Evolutionary conservation across 306 rosid species (phyloP).

Genomic region (Dryas octopetala): DNA sequence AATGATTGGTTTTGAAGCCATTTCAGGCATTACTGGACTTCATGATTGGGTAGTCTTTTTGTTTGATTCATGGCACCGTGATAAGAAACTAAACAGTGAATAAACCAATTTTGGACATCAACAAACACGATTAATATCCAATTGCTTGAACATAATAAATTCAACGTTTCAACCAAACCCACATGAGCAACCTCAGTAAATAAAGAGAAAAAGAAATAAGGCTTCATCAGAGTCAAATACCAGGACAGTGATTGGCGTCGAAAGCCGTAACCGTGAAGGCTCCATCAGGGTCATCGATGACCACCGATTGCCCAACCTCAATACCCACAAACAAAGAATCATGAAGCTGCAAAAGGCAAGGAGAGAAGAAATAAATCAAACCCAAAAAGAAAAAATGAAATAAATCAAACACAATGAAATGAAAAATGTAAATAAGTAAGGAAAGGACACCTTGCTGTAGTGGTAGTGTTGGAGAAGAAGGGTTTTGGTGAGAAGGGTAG

Average conservation of each 20-base stretch:
- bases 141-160: too few relatives aligned
- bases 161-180: too few relatives aligned
- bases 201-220: too few relatives aligned
- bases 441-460: conserved; percentile 26
- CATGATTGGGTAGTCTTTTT: not conserved
- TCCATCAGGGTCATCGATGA: conserved; percentile 56
- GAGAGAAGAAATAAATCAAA: not conserved
- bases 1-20: too few relatives aligned
- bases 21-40: not conserved
- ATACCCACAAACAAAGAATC: conserved; percentile 47
- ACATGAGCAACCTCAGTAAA: too few relatives aligned
- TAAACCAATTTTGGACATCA: too few relatives aligned
- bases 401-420: not conserved
- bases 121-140: too few relatives aligned
- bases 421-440: not conserved
- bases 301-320: conserved; percentile 52
- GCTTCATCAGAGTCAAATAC: conserved; percentile 19
- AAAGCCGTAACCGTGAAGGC: conserved; percentile 60
- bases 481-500: conserved; percentile 55
- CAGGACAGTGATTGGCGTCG: conserved; percentile 84
- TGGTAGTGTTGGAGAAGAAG: conserved; percentile 53
- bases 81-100: too few relatives aligned
- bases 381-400: not conserved
- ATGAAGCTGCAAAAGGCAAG: conserved; percentile 36
- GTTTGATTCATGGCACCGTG: too few relatives aligned